Percentiles rank a stretch among this genome's conserved stretches.
phyloP scores from a whole-genome alignment of 148 eudicot species.

The Rhododendron ovatum region DNA sequence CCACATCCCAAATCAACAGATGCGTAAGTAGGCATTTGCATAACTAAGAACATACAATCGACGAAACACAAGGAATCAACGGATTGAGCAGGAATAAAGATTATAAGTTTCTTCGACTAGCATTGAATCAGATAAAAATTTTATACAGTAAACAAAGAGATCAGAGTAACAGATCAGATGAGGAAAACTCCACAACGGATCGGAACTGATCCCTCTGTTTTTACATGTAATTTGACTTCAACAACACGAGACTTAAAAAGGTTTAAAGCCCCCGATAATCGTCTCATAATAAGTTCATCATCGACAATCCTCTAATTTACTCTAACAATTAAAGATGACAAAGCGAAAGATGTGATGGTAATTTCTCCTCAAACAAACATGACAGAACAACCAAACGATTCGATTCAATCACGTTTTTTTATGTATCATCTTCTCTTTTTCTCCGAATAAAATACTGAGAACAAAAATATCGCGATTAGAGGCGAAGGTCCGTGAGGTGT shows the following conservation, averaged over 20 bases:
- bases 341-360: background rate
- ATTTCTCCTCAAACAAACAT: conserved; percentile 11
- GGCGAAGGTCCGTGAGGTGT: conserved; percentile 32
- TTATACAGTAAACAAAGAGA: conserved; percentile 12
- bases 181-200: conserved; percentile 10
- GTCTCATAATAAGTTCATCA: conserved; percentile 10
- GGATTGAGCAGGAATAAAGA: background rate
- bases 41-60: background rate
- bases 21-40: background rate
- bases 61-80: background rate
- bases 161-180: background rate
- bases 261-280: conserved; percentile 8
- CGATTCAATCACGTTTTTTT: conserved; percentile 1
- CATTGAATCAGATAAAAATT: conserved; percentile 10
- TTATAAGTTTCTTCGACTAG: conserved; percentile 10
- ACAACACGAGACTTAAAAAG: conserved; percentile 2
- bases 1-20: background rate
- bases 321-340: background rate
- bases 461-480: conserved; percentile 19
- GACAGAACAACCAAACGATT: background rate
- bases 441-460: conserved; percentile 5
- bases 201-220: conserved; percentile 3
- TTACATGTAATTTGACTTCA: conserved; percentile 8
- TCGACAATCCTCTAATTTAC: conserved; percentile 9
- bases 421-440: conserved; percentile 12